phyloP scores from a whole-genome alignment of 1,139 yeast genomes.

The Blastobotrys capitulatus region DNA sequence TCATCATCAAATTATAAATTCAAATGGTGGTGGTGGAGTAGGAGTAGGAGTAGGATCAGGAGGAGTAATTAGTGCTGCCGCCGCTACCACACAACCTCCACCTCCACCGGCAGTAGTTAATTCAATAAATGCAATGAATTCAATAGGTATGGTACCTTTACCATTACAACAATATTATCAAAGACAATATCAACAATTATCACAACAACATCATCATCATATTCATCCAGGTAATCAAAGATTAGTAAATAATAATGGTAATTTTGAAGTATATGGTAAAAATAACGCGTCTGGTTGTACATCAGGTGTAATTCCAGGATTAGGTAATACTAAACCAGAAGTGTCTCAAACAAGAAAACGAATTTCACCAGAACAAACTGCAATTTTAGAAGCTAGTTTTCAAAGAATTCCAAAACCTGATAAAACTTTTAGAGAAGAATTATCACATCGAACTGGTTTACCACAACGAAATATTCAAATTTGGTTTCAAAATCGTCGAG shows the following conservation, averaged over 20 bases:
- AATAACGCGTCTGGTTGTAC: slow-evolving; percentile 1
- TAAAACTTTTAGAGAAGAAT: slow-evolving; percentile 25
- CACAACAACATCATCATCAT: slow-evolving; percentile 12
- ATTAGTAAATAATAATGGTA: background rate
- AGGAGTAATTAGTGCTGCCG: background rate
- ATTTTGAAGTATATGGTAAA: slow-evolving; percentile 10
- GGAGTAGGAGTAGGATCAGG: background rate
- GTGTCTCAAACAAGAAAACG: slow-evolving; percentile 24
- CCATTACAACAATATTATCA: background rate
- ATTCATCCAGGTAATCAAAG: slow-evolving; percentile 1
- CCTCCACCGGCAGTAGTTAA: no score
- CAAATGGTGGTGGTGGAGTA: background rate
- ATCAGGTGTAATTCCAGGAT: slow-evolving; percentile 13
- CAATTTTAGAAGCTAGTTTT: slow-evolving; percentile 26
- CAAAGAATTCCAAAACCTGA: slow-evolving; percentile 29
- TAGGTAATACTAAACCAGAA: slow-evolving; percentile 11
- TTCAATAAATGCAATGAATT: background rate
- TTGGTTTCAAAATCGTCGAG: slow-evolving; percentile 33
- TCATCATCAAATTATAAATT: background rate
- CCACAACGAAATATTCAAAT: slow-evolving; percentile 29
- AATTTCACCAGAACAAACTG: slow-evolving; percentile 27
- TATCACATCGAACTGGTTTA: slow-evolving; percentile 25
- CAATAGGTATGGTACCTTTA: background rate
- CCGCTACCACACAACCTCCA: background rate
- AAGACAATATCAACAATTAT: slow-evolving; percentile 1